Percentiles rank a stretch among this genome's conserved stretches.
These are phyloP conservation scores for Vigna reflexopilosa DNA, from an alignment of 306 rosid genomes.

Conservation along the genomic window DNA sequence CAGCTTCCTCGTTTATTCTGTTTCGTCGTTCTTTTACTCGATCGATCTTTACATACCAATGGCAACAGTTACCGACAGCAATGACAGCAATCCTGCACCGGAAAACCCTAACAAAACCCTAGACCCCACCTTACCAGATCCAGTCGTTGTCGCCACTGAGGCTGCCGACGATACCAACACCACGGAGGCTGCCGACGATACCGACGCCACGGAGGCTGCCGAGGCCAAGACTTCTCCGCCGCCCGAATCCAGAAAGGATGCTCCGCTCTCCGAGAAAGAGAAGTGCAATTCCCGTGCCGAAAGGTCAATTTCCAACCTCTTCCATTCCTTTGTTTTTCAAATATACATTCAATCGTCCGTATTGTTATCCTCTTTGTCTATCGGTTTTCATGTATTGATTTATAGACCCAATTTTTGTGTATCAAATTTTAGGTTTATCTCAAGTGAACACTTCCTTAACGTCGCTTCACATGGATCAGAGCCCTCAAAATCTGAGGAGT, in stretches of 20 bases:
- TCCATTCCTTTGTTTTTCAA: neutral
- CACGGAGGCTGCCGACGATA: neutral
- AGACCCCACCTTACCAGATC: slow-evolving; percentile 51
- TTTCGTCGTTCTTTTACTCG: neutral
- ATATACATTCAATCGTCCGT: neutral
- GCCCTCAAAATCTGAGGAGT: slow-evolving; percentile 62
- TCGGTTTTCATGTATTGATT: neutral
- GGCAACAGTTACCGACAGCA: slow-evolving; percentile 53
- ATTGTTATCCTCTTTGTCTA: neutral
- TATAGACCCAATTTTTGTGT: neutral
- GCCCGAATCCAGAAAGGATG: slow-evolving; percentile 37
- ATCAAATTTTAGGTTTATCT: slow-evolving; percentile 14
- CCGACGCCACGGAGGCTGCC: no score
- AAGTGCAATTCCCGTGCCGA: slow-evolving; percentile 92
- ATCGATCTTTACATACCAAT: slow-evolving; percentile 40
- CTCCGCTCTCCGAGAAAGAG: slow-evolving; percentile 66
- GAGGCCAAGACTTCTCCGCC: slow-evolving; percentile 35
- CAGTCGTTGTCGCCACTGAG: neutral
- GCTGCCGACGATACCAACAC: neutral
- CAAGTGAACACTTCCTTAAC: neutral
- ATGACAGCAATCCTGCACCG: slow-evolving; percentile 35
- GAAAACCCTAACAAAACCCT: slow-evolving; percentile 72
- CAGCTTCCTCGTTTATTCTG: neutral
- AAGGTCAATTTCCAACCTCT: slow-evolving; percentile 55
- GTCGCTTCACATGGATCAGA: slow-evolving; percentile 54